Base-by-base conservation (phyloP, 108 stramenopile species). In the Cyclotella cryptica region DNA sequence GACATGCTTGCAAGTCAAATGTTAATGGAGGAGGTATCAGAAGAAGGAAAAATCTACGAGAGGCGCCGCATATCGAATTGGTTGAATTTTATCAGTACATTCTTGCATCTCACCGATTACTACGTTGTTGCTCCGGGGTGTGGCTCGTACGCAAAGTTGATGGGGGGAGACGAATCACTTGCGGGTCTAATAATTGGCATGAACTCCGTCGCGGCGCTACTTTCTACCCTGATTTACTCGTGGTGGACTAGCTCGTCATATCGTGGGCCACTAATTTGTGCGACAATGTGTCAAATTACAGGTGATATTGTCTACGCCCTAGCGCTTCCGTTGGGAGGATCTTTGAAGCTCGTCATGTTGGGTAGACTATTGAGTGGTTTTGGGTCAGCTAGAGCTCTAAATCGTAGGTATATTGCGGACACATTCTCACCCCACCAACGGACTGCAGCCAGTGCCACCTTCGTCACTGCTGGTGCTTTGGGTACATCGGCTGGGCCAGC, bases 391-490 rank as follows among this genome's bases (percentile, higher is more conserved):
- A 84, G 96, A 30, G 79, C 81, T 10, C 88, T 97, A 54, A 97
- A 97, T 86, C 84, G 96, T 40, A 81, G 93, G 8, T 97, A 94
- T 81, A 97, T 97, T 82, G 95, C 95, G 12, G 96, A 97, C 79
- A 79, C 67, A 1, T 92, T 84, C 69, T 60, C 76, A 15, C 71
- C 75, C 22, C 66, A 75, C 27, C 81, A 93, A 49, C 81, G 96
- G 43, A 96, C 96, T 26, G 79, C 89, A 19, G 90, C 89, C 29
- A 88, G 85, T 44, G 93, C 93, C 6, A 88, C 88, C 12, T 96
- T 96, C 77, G 96, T 96, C 26, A 87, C 92, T 8, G 89, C 90
- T 14, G 89, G 88, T 27, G 89, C 91, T 11, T 67, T 92, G 30
- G 96, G 96, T 8, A 94, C 93, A 89, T 88, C 93, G 12, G 80